Base-by-base conservation (phyloP, 164 flowering plant genomes). In the Umbilicus rupestris region DNA sequence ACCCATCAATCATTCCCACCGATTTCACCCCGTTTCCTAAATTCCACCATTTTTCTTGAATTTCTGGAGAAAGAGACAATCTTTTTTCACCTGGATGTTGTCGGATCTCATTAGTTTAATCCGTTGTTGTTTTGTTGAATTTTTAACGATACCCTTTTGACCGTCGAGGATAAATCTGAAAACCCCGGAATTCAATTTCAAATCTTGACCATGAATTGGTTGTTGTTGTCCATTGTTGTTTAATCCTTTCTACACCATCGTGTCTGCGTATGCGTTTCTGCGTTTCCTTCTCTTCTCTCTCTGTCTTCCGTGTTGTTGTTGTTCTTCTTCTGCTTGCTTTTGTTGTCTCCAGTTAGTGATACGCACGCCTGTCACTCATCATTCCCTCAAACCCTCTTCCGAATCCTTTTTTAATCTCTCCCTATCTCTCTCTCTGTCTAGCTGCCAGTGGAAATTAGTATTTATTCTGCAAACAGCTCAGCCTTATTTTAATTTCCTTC, bases 301-400 rank as follows among this genome's bases (percentile, higher is more conserved):
- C 28, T 69, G 12, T 60, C 67, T 49, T 29, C 33, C 63, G 76
- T 9, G 44, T 67, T 73, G 69, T 33, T 62, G 35, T 62, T 37
- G 24, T 37, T 62, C 14, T 37, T 37, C 6, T 35, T 35, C 37
- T 35, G 72, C 71, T 70, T 64, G 19, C 74, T 75, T 72, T 67
- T 68, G 70, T 68, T 79, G 77, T 75, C 71, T 63, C 20, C 26
- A 28, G 74, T 80, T 85, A 83, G 87, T 85, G 87, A 82, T 81
- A 74, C 75, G 83, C 93, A 85, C 92, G 92, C 83, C 87, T 80
- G 79, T 81, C 84, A 74, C 70, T 78, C 86, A 78, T 83, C 82
- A 79, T 80, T 78, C 79, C 76, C 82, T 78, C 77, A 74, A 68
- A 73, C 73, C 49, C 69, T 24, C 39, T 52, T 67, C 67, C 45